These are phyloP conservation scores for Hygrophila difformis DNA, from an alignment of 257 asterid species.

Conservation along the genomic window DNA sequence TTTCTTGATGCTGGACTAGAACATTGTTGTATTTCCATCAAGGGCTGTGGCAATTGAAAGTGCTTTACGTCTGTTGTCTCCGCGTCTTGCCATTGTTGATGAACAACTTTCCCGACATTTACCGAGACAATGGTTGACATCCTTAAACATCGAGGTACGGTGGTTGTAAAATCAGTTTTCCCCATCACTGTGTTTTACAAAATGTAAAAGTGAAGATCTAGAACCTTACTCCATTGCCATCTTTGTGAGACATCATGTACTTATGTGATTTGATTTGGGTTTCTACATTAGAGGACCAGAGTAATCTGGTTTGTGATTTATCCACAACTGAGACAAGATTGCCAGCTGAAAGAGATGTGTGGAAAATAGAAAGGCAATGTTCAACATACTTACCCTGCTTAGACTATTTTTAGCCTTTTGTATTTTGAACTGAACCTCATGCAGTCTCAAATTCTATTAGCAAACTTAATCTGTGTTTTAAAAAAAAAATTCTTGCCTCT, in stretches of 20 bases:
- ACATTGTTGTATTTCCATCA: conserved; percentile 80
- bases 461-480: conserved; percentile 2
- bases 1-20: conserved; percentile 31
- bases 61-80: conserved; percentile 73
- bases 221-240: too few relatives aligned
- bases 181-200: conserved; percentile 5
- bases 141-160: conserved; percentile 63
- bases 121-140: conserved; percentile 84
- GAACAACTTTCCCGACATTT: conserved; percentile 65
- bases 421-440: not conserved
- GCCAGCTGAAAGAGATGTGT: too few relatives aligned
- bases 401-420: too few relatives aligned
- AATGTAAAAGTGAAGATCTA: conserved; percentile 3
- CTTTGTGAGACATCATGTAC: not conserved
- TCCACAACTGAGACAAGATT: too few relatives aligned
- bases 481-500: not conserved
- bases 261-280: conserved; percentile 1
- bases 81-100: conserved; percentile 85
- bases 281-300: too few relatives aligned
- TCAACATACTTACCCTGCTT: too few relatives aligned
- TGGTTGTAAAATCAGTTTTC: conserved; percentile 13
- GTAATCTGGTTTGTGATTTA: too few relatives aligned
- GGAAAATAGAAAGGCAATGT: too few relatives aligned
- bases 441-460: not conserved
- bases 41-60: conserved; percentile 87